phyloP scores from a whole-genome alignment of 2,329 filamentous ascomycete genomes.

The Talaromyces sp. region DNA sequence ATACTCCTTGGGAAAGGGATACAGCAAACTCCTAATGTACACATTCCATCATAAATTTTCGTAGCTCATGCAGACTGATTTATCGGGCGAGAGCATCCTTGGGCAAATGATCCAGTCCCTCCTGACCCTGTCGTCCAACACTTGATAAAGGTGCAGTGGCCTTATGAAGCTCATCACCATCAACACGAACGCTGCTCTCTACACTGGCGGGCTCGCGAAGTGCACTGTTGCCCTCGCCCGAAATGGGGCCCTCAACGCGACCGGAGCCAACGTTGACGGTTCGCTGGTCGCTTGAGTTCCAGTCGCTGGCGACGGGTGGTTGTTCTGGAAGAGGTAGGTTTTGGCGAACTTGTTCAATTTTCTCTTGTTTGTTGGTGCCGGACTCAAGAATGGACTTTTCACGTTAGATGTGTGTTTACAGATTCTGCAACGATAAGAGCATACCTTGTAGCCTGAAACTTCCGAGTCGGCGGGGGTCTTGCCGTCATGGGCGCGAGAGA shows the following conservation, averaged over 20 bases:
- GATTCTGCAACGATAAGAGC: not conserved
- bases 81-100: slow-evolving; percentile 57
- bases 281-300: slow-evolving; percentile 66
- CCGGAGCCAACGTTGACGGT: slow-evolving; percentile 69
- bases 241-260: slow-evolving; percentile 51
- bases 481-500: slow-evolving; percentile 40
- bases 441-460: slow-evolving; percentile 47
- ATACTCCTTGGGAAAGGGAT: not conserved
- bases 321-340: slow-evolving; percentile 78
- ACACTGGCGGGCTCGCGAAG: slow-evolving; percentile 59
- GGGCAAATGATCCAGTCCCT: slow-evolving; percentile 54
- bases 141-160: slow-evolving; percentile 41
- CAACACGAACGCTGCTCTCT: slow-evolving; percentile 49
- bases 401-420: not conserved
- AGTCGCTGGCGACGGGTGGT: slow-evolving; percentile 72
- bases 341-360: slow-evolving; percentile 64
- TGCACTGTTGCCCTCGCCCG: slow-evolving; percentile 47
- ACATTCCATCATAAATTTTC: not conserved
- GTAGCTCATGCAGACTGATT: slow-evolving; percentile 30
- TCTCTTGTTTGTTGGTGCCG: slow-evolving; percentile 53
- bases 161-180: slow-evolving; percentile 54
- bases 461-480: slow-evolving; percentile 44
- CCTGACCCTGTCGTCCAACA: slow-evolving; percentile 61
- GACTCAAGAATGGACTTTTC: slow-evolving; percentile 39
- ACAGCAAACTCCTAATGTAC: slow-evolving; percentile 5